These are phyloP conservation scores for Wickerhamomyces canadensis DNA, from an alignment of 805 yeast genomes.

Conservation along the genomic window DNA sequence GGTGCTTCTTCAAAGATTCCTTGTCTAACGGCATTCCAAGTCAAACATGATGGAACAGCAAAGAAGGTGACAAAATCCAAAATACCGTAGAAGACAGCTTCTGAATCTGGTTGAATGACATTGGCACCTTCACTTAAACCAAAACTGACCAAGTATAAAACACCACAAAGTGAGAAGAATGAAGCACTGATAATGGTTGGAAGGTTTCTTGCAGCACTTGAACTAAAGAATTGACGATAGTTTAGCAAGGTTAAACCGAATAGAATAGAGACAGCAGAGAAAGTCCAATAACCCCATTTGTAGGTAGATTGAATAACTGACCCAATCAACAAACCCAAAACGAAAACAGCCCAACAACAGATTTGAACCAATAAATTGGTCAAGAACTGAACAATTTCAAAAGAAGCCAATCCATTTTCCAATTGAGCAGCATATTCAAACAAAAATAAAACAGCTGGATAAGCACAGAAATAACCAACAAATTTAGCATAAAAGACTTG, in stretches of 20 bases:
- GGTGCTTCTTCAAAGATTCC: conserved; percentile 11
- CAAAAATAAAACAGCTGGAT: conserved; percentile 37
- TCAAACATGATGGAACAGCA: conserved; percentile 32
- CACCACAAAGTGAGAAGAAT: conserved; percentile 31
- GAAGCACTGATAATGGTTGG: conserved; percentile 9
- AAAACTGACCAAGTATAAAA: conserved; percentile 44
- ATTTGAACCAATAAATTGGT: conserved; percentile 33
- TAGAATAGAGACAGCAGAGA: conserved; percentile 41
- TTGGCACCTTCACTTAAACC: conserved; percentile 54
- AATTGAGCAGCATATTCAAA: conserved; percentile 23
- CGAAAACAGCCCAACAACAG: conserved; percentile 41
- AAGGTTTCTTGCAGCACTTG: conserved; percentile 6
- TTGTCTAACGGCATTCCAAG: conserved; percentile 16
- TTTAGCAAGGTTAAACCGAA: conserved; percentile 28
- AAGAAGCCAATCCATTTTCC: conserved; percentile 10
- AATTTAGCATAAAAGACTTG: conserved; percentile 53
- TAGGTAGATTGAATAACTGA: conserved; percentile 47
- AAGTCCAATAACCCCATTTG: conserved; percentile 66
- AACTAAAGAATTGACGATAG: conserved; percentile 23
- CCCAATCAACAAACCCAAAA: conserved; percentile 53
- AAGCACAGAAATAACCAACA: conserved; percentile 53
- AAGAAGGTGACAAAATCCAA: conserved; percentile 41
- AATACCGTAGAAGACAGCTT: conserved; percentile 48
- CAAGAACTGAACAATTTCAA: conserved; percentile 16
- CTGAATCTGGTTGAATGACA: conserved; percentile 47